Evolutionary conservation across 495 filamentous ascomycete species (phyloP).

Genomic region (Neurospora sp.): DNA sequence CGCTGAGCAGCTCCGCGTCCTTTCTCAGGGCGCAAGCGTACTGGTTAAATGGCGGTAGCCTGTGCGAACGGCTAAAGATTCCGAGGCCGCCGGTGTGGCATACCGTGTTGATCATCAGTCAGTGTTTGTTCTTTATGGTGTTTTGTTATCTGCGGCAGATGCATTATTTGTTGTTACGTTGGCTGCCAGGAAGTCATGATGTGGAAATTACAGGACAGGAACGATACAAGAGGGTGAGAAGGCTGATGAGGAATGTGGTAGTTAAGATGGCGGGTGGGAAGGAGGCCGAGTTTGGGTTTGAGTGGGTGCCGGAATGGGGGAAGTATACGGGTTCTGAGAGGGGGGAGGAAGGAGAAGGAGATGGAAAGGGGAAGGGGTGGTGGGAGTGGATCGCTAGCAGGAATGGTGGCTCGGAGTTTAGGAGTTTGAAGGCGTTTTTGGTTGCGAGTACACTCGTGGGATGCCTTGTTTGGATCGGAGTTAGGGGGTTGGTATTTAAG

Average conservation of each 20-base stretch:
- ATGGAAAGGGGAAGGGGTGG: not conserved
- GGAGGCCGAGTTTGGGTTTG: slow-evolving; percentile 52
- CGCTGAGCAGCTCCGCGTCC: slow-evolving; percentile 48
- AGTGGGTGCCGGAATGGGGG: slow-evolving; percentile 47
- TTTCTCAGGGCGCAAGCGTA: slow-evolving; percentile 58
- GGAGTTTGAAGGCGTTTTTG: not conserved
- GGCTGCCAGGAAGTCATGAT: not conserved
- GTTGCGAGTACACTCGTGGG: not conserved
- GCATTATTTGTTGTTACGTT: not conserved
- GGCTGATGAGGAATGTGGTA: not conserved
- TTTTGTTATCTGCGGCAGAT: slow-evolving; percentile 39
- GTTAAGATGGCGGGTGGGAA: slow-evolving; percentile 14
- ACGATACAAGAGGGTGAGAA: not conserved
- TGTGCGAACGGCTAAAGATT: slow-evolving; percentile 52
- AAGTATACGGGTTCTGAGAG: slow-evolving; percentile 11
- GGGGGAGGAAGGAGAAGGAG: not conserved
- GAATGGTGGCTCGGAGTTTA: not conserved
- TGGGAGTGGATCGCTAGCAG: not conserved
- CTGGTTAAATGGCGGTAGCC: slow-evolving; percentile 56
- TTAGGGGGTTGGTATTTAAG: not conserved
- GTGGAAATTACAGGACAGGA: slow-evolving; percentile 25
- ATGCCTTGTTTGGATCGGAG: not conserved
- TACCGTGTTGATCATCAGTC: slow-evolving; percentile 51
- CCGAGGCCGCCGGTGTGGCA: slow-evolving; percentile 47
- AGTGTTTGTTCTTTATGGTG: slow-evolving; percentile 54